These are phyloP conservation scores for Boletus eberwhitei DNA, from an alignment of 768 basidiomycete genomes.

Conservation along the genomic window DNA sequence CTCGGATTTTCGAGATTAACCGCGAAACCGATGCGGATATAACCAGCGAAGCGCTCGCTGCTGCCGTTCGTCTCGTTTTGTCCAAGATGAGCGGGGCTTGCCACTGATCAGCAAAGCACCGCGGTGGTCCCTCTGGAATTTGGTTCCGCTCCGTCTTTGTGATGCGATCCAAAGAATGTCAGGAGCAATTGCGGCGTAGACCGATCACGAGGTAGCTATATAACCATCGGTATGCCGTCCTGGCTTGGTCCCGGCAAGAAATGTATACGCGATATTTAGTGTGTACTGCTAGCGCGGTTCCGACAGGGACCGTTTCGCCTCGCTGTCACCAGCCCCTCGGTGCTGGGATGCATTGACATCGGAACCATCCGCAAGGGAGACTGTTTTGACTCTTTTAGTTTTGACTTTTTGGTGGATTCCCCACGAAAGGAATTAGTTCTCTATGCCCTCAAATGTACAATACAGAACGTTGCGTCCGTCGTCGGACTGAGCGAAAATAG, in stretches of 20 bases:
- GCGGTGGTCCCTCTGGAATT: neutral
- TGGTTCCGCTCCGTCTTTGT: constrained; percentile 13
- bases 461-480: constrained; percentile 13
- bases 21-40: constrained; percentile 15
- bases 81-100: constrained; percentile 1
- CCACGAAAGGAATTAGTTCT: constrained; percentile 17
- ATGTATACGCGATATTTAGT: constrained; percentile 10
- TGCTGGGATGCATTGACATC: constrained; percentile 17
- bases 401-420: constrained; percentile 31
- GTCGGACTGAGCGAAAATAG: constrained; percentile 24
- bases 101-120: constrained; percentile 1
- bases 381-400: constrained; percentile 36
- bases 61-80: neutral
- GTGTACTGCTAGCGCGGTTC: constrained; percentile 5
- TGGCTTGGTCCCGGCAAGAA: constrained; percentile 21
- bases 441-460: constrained; percentile 22
- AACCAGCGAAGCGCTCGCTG: constrained; percentile 1
- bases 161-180: neutral
- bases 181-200: constrained; percentile 4
- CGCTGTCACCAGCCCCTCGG: constrained; percentile 17
- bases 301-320: constrained; percentile 21
- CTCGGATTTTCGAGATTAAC: constrained; percentile 26
- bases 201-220: constrained; percentile 4
- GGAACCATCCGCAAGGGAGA: constrained; percentile 22
- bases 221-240: constrained; percentile 24